Conservation (phyloP, 202 grass and related monocot species). For the Musa balbisiana region DNA sequence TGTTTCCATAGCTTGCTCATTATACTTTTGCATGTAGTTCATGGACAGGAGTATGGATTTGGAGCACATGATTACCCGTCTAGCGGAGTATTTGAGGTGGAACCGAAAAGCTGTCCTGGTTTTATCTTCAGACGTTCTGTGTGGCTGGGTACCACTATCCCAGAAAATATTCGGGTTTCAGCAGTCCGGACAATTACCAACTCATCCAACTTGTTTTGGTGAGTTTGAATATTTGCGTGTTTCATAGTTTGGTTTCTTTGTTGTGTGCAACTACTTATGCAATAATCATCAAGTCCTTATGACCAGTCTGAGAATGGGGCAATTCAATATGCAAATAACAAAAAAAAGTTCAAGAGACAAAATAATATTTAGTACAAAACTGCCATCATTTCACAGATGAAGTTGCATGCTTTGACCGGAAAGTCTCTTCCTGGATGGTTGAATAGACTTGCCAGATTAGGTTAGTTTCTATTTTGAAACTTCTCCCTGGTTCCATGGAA, state of each 20-base stretch:
- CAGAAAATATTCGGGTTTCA: conserved; percentile 1
- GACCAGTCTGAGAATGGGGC: background rate
- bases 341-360: no score
- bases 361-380: background rate
- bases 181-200: conserved; percentile 6
- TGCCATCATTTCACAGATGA: conserved; percentile 22
- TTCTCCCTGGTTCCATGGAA: background rate
- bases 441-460: conserved; percentile 19
- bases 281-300: background rate
- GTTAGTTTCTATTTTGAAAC: background rate
- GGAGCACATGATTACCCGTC: conserved; percentile 3
- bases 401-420: conserved; percentile 1
- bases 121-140: conserved; percentile 16
- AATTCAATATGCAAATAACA: no score
- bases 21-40: background rate
- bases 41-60: conserved; percentile 16
- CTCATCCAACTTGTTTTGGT: background rate
- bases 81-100: conserved; percentile 16
- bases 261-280: background rate
- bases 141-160: conserved; percentile 13
- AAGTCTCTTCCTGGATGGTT: conserved; percentile 16
- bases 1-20: no score
- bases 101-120: conserved; percentile 12
- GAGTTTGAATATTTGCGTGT: background rate
- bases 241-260: background rate